A percentile compares a stretch with the other conserved stretches of the same genome.
These are phyloP conservation scores for Gigaspora rosea DNA, from an alignment of 192 early-diverging fungal genomes.

Conservation along the genomic window DNA sequence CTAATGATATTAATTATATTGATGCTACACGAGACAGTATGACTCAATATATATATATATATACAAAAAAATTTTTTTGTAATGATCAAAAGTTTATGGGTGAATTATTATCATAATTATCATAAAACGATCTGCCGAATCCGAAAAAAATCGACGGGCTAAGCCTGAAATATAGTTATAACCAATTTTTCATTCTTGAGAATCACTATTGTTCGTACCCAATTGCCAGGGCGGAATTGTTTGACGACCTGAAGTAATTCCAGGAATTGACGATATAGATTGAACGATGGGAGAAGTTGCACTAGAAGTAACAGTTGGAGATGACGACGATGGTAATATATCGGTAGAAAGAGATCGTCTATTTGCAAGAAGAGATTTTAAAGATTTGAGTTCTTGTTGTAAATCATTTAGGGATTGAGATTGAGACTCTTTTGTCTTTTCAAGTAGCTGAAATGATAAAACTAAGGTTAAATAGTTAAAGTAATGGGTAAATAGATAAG, in stretches of 20 bases:
- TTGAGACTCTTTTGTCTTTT: conserved; percentile 74
- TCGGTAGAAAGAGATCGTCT: conserved; percentile 49
- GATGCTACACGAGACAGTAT: too few relatives aligned
- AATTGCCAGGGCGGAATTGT: conserved; percentile 25
- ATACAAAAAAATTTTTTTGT: too few relatives aligned
- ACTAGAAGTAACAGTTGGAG: conserved; percentile 27
- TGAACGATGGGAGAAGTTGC: conserved; percentile 3
- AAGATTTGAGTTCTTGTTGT: conserved; percentile 91
- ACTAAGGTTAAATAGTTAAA: background rate
- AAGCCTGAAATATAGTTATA: too few relatives aligned
- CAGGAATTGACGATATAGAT: conserved; percentile 25
- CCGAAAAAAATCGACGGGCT: too few relatives aligned
- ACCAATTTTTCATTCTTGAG: too few relatives aligned
- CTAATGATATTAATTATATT: too few relatives aligned
- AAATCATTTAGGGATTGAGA: conserved; percentile 69
- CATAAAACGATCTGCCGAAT: too few relatives aligned
- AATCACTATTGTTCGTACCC: background rate
- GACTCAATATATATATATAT: too few relatives aligned
- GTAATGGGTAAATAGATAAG: background rate
- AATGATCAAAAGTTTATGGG: too few relatives aligned
- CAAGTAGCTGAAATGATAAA: conserved; percentile 58
- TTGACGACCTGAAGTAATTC: conserved; percentile 14
- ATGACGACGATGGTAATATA: conserved; percentile 21
- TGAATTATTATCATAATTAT: too few relatives aligned
- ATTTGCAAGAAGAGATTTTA: conserved; percentile 88